These are phyloP conservation scores for Clarireedia hainanense DNA, from an alignment of 2,329 filamentous ascomycete species.

Conservation along the genomic window DNA sequence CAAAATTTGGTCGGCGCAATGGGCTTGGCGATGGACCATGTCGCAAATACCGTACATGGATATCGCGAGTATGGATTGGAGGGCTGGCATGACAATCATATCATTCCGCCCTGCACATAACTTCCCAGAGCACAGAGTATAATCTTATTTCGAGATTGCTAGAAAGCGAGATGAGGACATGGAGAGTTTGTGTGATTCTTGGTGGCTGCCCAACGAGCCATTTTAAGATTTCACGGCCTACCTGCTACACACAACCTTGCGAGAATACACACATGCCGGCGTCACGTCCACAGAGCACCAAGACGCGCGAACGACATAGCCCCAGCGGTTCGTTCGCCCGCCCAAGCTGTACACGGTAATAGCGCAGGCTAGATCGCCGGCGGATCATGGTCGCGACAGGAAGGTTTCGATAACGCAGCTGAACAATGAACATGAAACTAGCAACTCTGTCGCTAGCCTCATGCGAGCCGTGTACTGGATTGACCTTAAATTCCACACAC, in stretches of 20 bases:
- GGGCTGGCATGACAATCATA: background rate
- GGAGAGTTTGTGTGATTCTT: background rate
- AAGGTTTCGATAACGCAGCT: background rate
- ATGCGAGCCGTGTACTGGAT: background rate
- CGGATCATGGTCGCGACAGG: background rate
- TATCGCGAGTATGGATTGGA: too few species aligned
- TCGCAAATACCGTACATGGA: background rate
- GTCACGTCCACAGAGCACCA: background rate
- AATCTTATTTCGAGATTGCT: background rate
- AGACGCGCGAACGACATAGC: background rate
- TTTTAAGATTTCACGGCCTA: background rate
- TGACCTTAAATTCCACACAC: too few species aligned
- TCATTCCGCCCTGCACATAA: background rate
- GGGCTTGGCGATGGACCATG: background rate
- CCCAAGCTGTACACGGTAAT: background rate
- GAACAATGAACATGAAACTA: background rate
- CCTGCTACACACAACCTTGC: background rate
- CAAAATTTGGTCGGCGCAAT: too few species aligned
- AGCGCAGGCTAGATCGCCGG: background rate
- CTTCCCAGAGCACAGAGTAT: background rate
- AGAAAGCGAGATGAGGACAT: background rate
- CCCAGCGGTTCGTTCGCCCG: too few species aligned
- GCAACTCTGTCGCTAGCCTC: background rate
- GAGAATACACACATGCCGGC: too few species aligned
- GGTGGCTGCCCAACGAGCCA: background rate